Percentiles rank a stretch among this genome's conserved stretches.
Conservation (phyloP, 345 rosid genomes). For the Rhodamnia argentea region DNA sequence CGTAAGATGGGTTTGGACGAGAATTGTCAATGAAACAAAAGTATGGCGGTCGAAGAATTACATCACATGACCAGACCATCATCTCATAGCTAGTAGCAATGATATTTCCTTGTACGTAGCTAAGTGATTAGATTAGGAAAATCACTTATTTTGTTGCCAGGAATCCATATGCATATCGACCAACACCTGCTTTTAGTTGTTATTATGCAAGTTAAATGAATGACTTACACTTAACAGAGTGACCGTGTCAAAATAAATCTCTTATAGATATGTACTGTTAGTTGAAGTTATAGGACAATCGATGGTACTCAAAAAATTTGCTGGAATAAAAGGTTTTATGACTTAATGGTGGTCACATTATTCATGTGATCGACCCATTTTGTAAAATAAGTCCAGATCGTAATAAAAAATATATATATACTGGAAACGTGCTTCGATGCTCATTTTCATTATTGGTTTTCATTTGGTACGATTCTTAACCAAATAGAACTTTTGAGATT, state of each 20-base stretch:
- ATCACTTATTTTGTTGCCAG: background rate
- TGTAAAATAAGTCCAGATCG: background rate
- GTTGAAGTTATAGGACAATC: background rate
- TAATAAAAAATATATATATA: background rate
- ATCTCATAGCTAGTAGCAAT: background rate
- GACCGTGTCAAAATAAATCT: background rate
- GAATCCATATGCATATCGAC: background rate
- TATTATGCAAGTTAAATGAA: background rate
- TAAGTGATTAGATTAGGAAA: background rate
- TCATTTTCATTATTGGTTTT: background rate
- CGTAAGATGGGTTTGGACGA: background rate
- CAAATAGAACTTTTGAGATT: background rate
- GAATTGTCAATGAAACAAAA: background rate
- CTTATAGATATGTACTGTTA: background rate
- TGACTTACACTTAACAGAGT: background rate
- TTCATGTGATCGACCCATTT: background rate
- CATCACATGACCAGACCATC: background rate
- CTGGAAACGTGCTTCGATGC: background rate
- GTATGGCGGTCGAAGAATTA: background rate
- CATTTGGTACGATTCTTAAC: background rate
- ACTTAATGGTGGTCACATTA: background rate
- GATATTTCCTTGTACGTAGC: background rate
- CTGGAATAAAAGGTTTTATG: background rate
- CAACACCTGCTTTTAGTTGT: background rate
- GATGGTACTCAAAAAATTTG: background rate